Evolutionary conservation across 1,284 basidiomycete genomes (phyloP), one percentile per base, ranked within the genome.

Genomic region (Neolentinus lepideus): DNA sequence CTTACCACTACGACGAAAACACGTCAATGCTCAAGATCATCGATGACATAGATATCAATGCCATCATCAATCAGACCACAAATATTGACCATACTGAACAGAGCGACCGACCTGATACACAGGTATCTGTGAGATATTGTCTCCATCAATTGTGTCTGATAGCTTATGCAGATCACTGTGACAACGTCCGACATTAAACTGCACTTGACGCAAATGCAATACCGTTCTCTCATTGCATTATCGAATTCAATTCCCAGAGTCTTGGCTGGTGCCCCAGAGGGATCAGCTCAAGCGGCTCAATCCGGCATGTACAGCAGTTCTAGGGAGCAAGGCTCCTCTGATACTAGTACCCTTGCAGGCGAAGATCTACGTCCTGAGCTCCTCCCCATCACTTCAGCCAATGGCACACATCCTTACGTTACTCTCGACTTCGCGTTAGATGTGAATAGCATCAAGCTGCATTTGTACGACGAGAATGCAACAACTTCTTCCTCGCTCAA

Each of bases 141-240:
- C 3, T 43, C 16, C 45, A 48, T 36, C 56, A 45, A 60, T 43
- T 9, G 10, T 47, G n/a, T 50, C 19, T 46, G 3, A 43, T 54
- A 46, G 54, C 27, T 45, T 56, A 35, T 45, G 3, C 61, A 94
- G 92, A 72, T 92, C 56, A 66, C 75, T 3, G 73, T 94, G 52
- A 83, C 83, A 59, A 86, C 98, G 66, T 94, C 95, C 1, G 94
- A 98, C 64, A 85, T 99, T 66, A 90, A 89, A 63, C 75, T 99
- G 59, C 83, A 90, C 61, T 74, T 99, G 56, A 98, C 95, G 1
- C 90, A 98, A 67, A 73, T 80, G n/a, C 97, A 99, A 70, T 98
- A 97, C 67, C 74, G 77, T 47, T 77, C 93, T 48, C 71, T 98
- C 27, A 80, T 98, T 62, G 74, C 73, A 25, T 71, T 99, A 1